Conservation (phyloP, 2,329 filamentous ascomycete species). For the Arthrobotrys iridis region DNA sequence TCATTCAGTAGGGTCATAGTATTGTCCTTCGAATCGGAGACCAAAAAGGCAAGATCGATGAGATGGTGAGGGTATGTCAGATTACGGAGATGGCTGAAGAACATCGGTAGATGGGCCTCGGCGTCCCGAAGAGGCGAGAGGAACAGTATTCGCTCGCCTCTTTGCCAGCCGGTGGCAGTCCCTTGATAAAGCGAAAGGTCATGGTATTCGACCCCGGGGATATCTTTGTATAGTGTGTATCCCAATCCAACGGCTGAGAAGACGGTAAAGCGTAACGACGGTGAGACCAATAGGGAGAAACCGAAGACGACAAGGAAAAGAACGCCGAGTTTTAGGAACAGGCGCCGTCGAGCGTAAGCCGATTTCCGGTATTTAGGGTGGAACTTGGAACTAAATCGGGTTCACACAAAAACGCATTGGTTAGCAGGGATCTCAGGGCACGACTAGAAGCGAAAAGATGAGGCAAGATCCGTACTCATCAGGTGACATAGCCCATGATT, state of each 20-base stretch:
- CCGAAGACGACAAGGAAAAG: slow-evolving; percentile 11
- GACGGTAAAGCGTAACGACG: slow-evolving; percentile 29
- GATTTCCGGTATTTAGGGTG: slow-evolving; percentile 47
- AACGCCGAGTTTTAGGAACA: slow-evolving; percentile 32
- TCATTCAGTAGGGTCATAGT: slow-evolving; percentile 80
- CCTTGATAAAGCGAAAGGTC: slow-evolving; percentile 92
- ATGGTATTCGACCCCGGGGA: slow-evolving; percentile 92
- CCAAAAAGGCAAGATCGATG: slow-evolving; percentile 94
- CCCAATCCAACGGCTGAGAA: slow-evolving; percentile 46
- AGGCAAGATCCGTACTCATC: slow-evolving; percentile 34
- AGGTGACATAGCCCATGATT: slow-evolving; percentile 48
- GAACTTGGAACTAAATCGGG: slow-evolving; percentile 36
- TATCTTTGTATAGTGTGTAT: slow-evolving; percentile 63
- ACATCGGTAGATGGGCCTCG: slow-evolving; percentile 91
- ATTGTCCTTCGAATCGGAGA: slow-evolving; percentile 95
- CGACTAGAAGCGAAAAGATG: slow-evolving; percentile 1
- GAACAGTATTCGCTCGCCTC: slow-evolving; percentile 91
- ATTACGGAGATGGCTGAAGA: slow-evolving; percentile 96
- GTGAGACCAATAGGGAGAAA: slow-evolving; percentile 45
- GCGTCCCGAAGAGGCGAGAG: slow-evolving; percentile 95
- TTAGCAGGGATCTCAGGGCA: slow-evolving; percentile 30
- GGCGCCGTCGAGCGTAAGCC: slow-evolving; percentile 32
- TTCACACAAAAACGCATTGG: background rate
- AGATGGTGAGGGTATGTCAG: slow-evolving; percentile 97
- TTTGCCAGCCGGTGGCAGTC: slow-evolving; percentile 91